phyloP scores from a whole-genome alignment of 305 asterid genomes.

The Andrographis paniculata region DNA sequence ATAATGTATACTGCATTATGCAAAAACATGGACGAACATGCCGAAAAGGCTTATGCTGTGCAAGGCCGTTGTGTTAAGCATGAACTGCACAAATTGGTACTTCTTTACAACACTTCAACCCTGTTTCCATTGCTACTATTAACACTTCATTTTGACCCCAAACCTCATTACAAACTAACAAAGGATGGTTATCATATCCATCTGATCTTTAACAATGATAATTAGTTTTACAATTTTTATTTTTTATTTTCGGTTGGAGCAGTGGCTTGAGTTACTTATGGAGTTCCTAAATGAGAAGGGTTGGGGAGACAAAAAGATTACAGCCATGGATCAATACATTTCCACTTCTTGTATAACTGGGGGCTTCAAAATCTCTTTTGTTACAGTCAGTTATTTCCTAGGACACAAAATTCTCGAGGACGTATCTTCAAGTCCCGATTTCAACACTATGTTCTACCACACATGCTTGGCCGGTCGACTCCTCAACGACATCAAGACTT shows the following conservation, averaged over 20 bases:
- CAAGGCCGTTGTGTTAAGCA: slow-evolving; percentile 28
- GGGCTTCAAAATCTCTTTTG: not conserved
- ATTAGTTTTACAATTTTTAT: not conserved
- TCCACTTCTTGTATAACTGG: not conserved
- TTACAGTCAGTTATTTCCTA: not conserved
- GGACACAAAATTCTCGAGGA: not conserved
- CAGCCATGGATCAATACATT: not conserved
- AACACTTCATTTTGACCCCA: no score
- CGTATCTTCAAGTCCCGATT: not conserved
- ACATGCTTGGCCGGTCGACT: not conserved
- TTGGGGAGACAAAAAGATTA: slow-evolving; percentile 8
- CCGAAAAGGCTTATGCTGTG: slow-evolving; percentile 23
- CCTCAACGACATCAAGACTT: not conserved
- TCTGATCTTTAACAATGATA: no score
- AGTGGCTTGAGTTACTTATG: slow-evolving; percentile 34
- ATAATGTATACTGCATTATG: slow-evolving; percentile 23
- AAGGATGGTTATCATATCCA: no score
- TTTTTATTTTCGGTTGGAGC: slow-evolving; percentile 1
- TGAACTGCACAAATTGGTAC: slow-evolving; percentile 26
- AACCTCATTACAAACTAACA: no score
- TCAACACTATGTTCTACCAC: not conserved
- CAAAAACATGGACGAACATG: slow-evolving; percentile 26
- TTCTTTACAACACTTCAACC: not conserved
- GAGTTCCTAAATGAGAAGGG: slow-evolving; percentile 28
- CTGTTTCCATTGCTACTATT: no score